Conservation (phyloP, 2,329 filamentous ascomycete genomes). For the Trichoderma brevicompactum region DNA sequence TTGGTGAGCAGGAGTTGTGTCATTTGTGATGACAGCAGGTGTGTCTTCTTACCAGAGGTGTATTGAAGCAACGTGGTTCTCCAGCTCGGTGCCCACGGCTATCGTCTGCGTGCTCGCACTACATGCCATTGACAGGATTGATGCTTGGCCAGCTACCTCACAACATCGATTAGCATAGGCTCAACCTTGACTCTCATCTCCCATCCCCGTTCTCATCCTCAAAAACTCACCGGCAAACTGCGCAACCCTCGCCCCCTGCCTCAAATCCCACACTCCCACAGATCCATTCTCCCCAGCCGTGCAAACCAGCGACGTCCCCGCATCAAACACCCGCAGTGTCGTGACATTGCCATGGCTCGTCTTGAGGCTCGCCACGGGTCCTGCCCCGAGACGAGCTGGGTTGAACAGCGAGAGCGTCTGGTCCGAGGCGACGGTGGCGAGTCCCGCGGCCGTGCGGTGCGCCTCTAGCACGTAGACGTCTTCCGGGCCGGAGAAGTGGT, state of each 20-base stretch:
- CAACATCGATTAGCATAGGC: not conserved
- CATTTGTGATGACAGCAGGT: not conserved
- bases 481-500: conserved; percentile 36
- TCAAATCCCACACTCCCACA: conserved; percentile 68
- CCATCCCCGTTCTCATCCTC: conserved; percentile 10
- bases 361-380: conserved; percentile 52
- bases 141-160: conserved; percentile 48
- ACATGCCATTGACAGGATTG: conserved; percentile 70
- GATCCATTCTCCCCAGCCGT: conserved; percentile 75
- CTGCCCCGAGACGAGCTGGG: conserved; percentile 57
- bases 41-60: conserved; percentile 56
- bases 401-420: conserved; percentile 70
- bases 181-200: not conserved
- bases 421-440: conserved; percentile 71
- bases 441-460: conserved; percentile 52
- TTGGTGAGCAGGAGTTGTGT: not conserved
- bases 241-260: conserved; percentile 50
- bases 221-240: conserved; percentile 51
- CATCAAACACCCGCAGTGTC: conserved; percentile 61
- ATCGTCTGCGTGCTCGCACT: conserved; percentile 61
- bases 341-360: conserved; percentile 67
- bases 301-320: conserved; percentile 58
- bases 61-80: conserved; percentile 65
- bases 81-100: conserved; percentile 74
- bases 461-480: conserved; percentile 65